Evolutionary conservation across 352 stramenopile genomes (phyloP).

Genomic region (Achlya hypogyna): DNA sequence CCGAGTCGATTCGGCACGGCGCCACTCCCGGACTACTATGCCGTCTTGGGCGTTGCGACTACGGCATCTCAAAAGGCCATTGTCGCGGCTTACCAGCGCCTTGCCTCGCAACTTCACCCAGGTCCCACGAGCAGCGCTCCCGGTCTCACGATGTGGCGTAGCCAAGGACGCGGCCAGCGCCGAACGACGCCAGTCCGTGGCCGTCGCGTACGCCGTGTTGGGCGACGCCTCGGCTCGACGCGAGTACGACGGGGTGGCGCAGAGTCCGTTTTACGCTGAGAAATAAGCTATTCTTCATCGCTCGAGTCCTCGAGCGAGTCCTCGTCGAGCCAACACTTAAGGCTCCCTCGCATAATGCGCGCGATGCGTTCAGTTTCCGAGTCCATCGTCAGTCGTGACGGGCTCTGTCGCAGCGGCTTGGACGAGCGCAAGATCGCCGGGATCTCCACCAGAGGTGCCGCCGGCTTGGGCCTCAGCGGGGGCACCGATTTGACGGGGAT

Average conservation of each 20-base stretch:
- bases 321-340: constrained; percentile 3
- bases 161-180: neutral
- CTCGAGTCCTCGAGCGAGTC: constrained; percentile 18
- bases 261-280: neutral
- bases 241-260: constrained; percentile 8
- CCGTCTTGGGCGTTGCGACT: neutral
- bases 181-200: constrained; percentile 11
- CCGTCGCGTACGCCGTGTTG: constrained; percentile 10
- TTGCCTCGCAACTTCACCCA: constrained; percentile 9
- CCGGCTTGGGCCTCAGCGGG: too few species aligned
- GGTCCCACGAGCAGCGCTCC: too few species aligned
- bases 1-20: neutral
- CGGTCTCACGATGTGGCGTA: too few species aligned
- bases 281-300: neutral
- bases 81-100: neutral
- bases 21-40: constrained; percentile 11
- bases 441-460: neutral
- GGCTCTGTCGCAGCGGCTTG: neutral
- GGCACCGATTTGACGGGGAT: too few species aligned
- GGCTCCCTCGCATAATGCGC: constrained; percentile 13
- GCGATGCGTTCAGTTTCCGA: constrained; percentile 19
- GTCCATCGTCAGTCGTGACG: neutral
- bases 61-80: neutral
- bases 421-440: neutral
- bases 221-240: neutral